Conservation (phyloP, 257 asterid species). For the Nicotiana paniculata region DNA sequence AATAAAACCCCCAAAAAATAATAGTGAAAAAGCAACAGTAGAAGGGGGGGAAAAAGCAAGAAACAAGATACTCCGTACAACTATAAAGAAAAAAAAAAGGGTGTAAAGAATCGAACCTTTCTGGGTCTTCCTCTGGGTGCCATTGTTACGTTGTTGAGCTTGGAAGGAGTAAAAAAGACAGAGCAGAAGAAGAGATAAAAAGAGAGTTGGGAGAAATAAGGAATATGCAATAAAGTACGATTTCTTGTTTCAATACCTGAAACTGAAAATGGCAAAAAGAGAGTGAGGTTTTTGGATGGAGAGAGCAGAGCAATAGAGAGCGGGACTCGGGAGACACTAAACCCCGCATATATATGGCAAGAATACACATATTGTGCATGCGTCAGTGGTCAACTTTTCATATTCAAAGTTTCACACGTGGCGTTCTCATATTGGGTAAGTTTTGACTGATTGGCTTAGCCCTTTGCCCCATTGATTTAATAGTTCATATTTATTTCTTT, state of each 20-base stretch:
- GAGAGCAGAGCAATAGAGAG: background rate
- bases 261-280: background rate
- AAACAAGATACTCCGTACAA: background rate
- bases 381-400: too few relatives aligned
- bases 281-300: background rate
- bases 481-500: too few relatives aligned
- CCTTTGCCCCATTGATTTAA: too few relatives aligned
- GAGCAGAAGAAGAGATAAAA: background rate
- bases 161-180: background rate
- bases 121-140: slow-evolving; percentile 19
- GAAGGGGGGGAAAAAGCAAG: background rate
- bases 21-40: background rate
- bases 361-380: background rate
- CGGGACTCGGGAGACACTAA: too few relatives aligned
- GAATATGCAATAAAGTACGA: background rate
- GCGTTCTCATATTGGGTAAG: too few relatives aligned
- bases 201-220: too few relatives aligned
- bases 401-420: too few relatives aligned
- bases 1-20: too few relatives aligned
- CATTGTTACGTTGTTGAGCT: slow-evolving; percentile 6
- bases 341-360: background rate
- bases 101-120: slow-evolving; percentile 7
- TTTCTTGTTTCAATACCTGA: background rate
- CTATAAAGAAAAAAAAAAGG: background rate
- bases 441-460: too few relatives aligned